These are phyloP conservation scores for Mycena sanguinolenta DNA, from an alignment of 768 basidiomycete genomes.

Conservation along the genomic window DNA sequence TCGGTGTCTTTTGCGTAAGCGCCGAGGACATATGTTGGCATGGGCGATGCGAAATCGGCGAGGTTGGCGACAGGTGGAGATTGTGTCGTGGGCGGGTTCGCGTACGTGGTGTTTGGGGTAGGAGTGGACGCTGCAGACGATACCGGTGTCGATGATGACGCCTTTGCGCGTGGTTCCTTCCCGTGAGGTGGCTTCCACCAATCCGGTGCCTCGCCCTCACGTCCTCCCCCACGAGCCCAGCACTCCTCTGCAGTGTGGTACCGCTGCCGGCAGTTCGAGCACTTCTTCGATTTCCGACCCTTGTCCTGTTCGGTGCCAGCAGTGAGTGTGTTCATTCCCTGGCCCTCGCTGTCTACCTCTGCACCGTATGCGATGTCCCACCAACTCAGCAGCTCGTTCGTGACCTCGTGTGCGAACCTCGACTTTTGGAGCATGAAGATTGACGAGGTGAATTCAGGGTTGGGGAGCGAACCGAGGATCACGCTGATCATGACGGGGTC, in stretches of 20 bases:
- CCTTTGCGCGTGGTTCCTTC: neutral
- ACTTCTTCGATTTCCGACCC: neutral
- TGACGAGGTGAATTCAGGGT: neutral
- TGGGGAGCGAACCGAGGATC: slow-evolving; percentile 6
- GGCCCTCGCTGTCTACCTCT: neutral
- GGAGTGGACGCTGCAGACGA: too few relatives aligned
- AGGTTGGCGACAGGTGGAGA: too few relatives aligned
- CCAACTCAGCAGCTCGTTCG: neutral
- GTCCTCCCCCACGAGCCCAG: slow-evolving; percentile 19
- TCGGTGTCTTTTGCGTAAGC: too few relatives aligned
- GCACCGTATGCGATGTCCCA: slow-evolving; percentile 6
- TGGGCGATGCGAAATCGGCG: too few relatives aligned
- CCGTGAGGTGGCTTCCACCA: neutral
- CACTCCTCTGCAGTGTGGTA: neutral
- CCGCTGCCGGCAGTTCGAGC: neutral
- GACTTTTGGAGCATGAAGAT: slow-evolving; percentile 6
- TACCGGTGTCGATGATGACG: neutral
- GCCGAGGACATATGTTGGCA: too few relatives aligned
- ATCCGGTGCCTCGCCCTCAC: slow-evolving; percentile 5
- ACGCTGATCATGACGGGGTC: slow-evolving; percentile 6
- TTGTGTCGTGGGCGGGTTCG: too few relatives aligned
- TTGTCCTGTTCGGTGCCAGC: too few relatives aligned
- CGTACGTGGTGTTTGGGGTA: too few relatives aligned
- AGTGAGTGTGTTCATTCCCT: too few relatives aligned
- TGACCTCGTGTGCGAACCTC: neutral